phyloP scores from a whole-genome alignment of 1,139 yeast genomes.

The Scheffersomyces cryptocercus region DNA sequence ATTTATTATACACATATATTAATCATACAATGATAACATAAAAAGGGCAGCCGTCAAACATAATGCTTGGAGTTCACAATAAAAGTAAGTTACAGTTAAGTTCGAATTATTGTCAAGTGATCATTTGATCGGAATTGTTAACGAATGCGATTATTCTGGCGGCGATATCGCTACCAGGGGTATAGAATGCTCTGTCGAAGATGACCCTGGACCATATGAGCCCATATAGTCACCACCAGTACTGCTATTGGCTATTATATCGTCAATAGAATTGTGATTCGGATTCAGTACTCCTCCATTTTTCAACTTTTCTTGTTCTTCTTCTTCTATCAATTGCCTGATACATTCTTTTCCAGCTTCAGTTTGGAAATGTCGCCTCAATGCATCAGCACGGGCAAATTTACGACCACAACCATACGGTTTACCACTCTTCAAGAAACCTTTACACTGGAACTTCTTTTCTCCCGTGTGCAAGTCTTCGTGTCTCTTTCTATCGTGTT shows the following conservation, averaged over 20 bases:
- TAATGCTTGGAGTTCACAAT: no score
- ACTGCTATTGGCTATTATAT: slow-evolving; percentile 6
- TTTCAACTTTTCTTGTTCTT: slow-evolving; percentile 34
- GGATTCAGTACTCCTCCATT: slow-evolving; percentile 7
- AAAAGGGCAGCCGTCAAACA: no score
- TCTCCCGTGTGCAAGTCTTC: slow-evolving; percentile 92
- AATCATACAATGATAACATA: no score
- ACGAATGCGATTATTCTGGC: slow-evolving; percentile 23
- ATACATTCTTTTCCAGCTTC: slow-evolving; percentile 91
- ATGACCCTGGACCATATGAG: slow-evolving; percentile 1
- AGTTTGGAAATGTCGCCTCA: slow-evolving; percentile 90
- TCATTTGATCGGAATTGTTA: no score
- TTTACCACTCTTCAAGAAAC: slow-evolving; percentile 61
- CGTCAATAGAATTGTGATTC: slow-evolving; percentile 9
- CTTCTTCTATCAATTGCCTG: slow-evolving; percentile 70
- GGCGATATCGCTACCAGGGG: slow-evolving; percentile 44
- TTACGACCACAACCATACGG: slow-evolving; percentile 91
- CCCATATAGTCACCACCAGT: slow-evolving; percentile 1
- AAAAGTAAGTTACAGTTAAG: no score
- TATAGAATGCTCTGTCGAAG: slow-evolving; percentile 10
- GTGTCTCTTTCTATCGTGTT: slow-evolving; percentile 91
- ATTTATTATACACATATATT: no score
- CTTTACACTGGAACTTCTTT: slow-evolving; percentile 83
- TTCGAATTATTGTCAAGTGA: no score
- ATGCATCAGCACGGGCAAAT: slow-evolving; percentile 95